Conservation (phyloP, 1,139 yeast genomes). For the Candida labiduridarum region DNA sequence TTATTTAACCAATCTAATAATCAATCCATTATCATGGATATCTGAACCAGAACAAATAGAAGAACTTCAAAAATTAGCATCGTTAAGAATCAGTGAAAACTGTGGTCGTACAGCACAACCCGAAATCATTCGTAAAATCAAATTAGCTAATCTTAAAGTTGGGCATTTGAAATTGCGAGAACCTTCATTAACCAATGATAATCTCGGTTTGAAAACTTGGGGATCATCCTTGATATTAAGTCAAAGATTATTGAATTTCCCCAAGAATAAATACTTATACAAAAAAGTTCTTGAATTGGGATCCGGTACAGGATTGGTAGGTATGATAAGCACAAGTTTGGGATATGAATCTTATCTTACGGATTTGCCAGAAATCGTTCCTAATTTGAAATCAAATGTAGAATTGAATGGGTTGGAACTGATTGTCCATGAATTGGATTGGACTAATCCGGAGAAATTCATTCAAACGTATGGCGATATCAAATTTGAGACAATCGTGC, state of each 20-base stretch:
- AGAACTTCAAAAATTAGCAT: conserved; percentile 53
- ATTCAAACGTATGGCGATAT: conserved; percentile 19
- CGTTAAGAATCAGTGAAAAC: conserved; percentile 72
- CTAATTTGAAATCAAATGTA: conserved; percentile 64
- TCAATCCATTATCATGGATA: conserved; percentile 59
- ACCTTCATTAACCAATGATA: conserved; percentile 86
- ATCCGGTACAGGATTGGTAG: conserved; percentile 91
- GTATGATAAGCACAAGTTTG: conserved; percentile 60
- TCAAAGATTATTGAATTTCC: conserved; percentile 43
- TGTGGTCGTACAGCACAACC: conserved; percentile 91
- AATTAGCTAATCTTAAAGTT: conserved; percentile 32
- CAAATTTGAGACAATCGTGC: conserved; percentile 58
- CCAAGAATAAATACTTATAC: conserved; percentile 21
- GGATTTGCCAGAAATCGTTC: conserved; percentile 76
- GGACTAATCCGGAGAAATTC: conserved; percentile 63
- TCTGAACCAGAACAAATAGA: conserved; percentile 36
- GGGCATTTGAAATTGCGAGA: conserved; percentile 56
- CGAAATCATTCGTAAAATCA: conserved; percentile 55
- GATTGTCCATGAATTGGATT: conserved; percentile 64
- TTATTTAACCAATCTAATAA: conserved; percentile 69
- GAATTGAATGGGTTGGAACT: conserved; percentile 44
- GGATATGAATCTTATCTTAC: conserved; percentile 64
- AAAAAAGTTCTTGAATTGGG: conserved; percentile 77
- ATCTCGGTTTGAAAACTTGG: conserved; percentile 93
- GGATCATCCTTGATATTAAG: conserved; percentile 82